Base-by-base conservation (phyloP, 441 rosid genomes). In the Codiaeum variegatum region DNA sequence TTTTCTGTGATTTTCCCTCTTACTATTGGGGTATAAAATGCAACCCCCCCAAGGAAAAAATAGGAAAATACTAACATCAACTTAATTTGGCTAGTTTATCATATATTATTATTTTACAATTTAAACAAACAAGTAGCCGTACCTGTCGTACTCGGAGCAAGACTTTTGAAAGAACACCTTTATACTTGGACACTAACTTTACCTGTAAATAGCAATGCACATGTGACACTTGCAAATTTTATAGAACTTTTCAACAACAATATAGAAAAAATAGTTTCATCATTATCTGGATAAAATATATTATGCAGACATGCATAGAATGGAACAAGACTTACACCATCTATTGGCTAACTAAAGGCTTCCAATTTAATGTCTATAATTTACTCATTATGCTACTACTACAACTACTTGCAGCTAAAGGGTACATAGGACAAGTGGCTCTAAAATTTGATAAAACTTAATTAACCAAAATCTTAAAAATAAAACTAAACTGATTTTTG, bases 81-180 rank as follows among this genome's bases (percentile, higher is more conserved):
- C 26, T 74, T 21, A 67, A 47, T 12, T 28, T 58, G 56, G 6
- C 71, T n/a, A 61, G 42, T n/a, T 36, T 10, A 69, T 26, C 18
- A 36, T 8, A 21, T 32, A 8, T 7, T 54, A 54, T 26, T 19
- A 73, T 49, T 74, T 62, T 15, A 55, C 8, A 23, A 36, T 52
- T 54, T 66, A 49, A 62, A 24, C 62, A 62, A 63, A 32, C n/a
- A 73, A 47, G 47, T 5, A 31, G 49, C 55, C 67, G 64, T 81
- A 92, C 99, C 94, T 94, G 99, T 70, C 89, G 90, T 70, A 85
- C 93, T 72, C 88, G 91, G 73, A 82, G 92, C 65, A 90, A 78
- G 72, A 95, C 94, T 85, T 92, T 92, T 65, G 88, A 85, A 75
- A 90, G 96, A 82, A 91, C 88, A 54, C 99, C 98, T 84, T 87